Evolutionary conservation across 2,329 filamentous ascomycete species (phyloP).

Genomic region (Sphaerostilbella broomeana): DNA sequence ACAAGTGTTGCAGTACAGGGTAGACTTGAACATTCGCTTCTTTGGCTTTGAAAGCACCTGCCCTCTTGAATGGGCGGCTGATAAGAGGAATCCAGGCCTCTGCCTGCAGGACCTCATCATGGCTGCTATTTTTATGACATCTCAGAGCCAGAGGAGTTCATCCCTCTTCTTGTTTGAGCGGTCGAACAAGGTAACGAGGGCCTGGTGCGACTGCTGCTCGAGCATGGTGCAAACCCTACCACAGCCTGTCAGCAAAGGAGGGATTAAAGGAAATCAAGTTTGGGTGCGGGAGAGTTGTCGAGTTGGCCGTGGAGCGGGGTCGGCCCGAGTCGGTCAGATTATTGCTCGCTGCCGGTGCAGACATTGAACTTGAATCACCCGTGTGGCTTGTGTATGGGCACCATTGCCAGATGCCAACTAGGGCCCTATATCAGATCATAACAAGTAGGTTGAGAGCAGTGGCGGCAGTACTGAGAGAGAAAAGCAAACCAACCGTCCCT

Average conservation of each 20-base stretch:
- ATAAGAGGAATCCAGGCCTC: background rate
- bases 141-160: background rate
- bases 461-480: background rate
- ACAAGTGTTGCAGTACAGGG: background rate
- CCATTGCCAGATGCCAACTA: background rate
- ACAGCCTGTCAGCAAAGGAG: background rate
- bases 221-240: constrained; percentile 3
- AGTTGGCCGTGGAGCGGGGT: constrained; percentile 3
- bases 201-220: constrained; percentile 2
- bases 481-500: too few relatives aligned
- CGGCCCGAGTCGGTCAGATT: background rate
- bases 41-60: background rate
- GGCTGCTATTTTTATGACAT: background rate
- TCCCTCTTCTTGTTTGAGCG: constrained; percentile 4
- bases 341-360: constrained; percentile 3
- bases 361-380: background rate
- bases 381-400: constrained; percentile 1
- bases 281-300: background rate
- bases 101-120: background rate
- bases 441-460: background rate
- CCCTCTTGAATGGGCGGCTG: constrained; percentile 3
- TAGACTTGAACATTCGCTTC: constrained; percentile 4
- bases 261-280: background rate
- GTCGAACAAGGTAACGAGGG: background rate
- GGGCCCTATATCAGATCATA: background rate